These are phyloP conservation scores for Suillus brevipes DNA, from an alignment of 768 basidiomycete genomes.

Conservation along the genomic window DNA sequence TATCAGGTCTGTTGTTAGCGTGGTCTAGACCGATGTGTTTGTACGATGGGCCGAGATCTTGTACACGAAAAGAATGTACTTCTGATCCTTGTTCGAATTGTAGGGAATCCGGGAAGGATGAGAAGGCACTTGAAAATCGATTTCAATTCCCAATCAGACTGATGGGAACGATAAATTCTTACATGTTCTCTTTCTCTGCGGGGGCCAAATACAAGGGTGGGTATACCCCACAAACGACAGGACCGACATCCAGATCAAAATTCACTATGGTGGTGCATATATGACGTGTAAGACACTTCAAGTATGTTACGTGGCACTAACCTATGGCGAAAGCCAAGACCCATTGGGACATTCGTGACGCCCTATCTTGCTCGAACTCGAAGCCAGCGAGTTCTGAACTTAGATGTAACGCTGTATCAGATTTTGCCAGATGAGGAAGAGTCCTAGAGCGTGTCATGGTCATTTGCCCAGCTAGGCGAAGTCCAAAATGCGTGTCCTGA, in stretches of 20 bases:
- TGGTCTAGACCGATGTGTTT: slow-evolving; percentile 17
- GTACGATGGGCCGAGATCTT: slow-evolving; percentile 41
- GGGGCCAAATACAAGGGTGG: slow-evolving; percentile 65
- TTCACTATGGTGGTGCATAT: slow-evolving; percentile 50
- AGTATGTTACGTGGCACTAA: slow-evolving; percentile 24
- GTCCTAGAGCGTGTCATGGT: slow-evolving; percentile 47
- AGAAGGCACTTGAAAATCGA: slow-evolving; percentile 67
- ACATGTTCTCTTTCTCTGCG: slow-evolving; percentile 84
- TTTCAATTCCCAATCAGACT: slow-evolving; percentile 4
- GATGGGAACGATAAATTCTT: slow-evolving; percentile 28
- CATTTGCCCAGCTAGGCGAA: slow-evolving; percentile 18
- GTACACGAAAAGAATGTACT: slow-evolving; percentile 84
- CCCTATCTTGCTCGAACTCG: slow-evolving; percentile 46
- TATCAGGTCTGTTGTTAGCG: slow-evolving; percentile 35
- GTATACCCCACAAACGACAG: slow-evolving; percentile 69
- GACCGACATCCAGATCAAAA: slow-evolving; percentile 88
- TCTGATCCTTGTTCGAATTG: slow-evolving; percentile 84
- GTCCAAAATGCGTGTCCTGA: slow-evolving; percentile 18
- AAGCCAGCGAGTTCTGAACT: slow-evolving; percentile 42
- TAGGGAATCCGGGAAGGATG: slow-evolving; percentile 86
- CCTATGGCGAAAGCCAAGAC: slow-evolving; percentile 67
- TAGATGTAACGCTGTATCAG: slow-evolving; percentile 30
- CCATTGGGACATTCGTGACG: slow-evolving; percentile 62
- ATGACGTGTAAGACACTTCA: slow-evolving; percentile 1
- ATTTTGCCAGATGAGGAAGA: slow-evolving; percentile 39